Percentiles rank a stretch among this genome's conserved stretches.
Evolutionary conservation across 2,329 filamentous ascomycete species (phyloP).

Genomic region (Zalaria sp.): DNA sequence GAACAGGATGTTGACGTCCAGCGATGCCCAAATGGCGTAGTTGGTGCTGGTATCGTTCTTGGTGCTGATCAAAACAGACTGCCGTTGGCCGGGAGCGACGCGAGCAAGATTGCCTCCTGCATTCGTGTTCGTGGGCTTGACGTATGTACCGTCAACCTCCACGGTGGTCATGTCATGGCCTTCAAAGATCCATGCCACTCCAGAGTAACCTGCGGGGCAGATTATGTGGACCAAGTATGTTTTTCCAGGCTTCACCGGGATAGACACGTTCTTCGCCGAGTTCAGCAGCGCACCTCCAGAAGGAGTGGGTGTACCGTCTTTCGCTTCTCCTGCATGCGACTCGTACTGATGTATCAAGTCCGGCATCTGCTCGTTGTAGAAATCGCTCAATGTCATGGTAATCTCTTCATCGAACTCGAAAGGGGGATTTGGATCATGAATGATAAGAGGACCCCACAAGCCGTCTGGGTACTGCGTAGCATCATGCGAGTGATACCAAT

Average conservation of each 20-base stretch:
- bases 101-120: conserved; percentile 35
- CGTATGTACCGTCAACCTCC: conserved; percentile 58
- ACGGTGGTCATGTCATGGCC: conserved; percentile 50
- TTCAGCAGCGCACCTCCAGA: conserved; percentile 56
- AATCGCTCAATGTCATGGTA: conserved; percentile 57
- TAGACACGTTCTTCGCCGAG: conserved; percentile 35
- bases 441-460: conserved; percentile 50
- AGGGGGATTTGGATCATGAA: conserved; percentile 44
- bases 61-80: conserved; percentile 50
- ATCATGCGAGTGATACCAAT: conserved; percentile 57
- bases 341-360: conserved; percentile 40
- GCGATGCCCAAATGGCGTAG: conserved; percentile 52
- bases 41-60: conserved; percentile 39
- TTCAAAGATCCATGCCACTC: conserved; percentile 60
- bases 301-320: conserved; percentile 44
- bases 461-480: conserved; percentile 54
- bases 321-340: conserved; percentile 25
- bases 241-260: conserved; percentile 34
- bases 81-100: conserved; percentile 55
- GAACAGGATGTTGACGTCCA: conserved; percentile 46
- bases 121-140: conserved; percentile 46
- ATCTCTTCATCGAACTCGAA: conserved; percentile 46
- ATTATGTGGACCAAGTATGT: conserved; percentile 54
- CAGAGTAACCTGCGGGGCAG: conserved; percentile 50
- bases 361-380: conserved; percentile 50